phyloP scores from a whole-genome alignment of 768 basidiomycete genomes.

The Pleurotus tuber-regium region DNA sequence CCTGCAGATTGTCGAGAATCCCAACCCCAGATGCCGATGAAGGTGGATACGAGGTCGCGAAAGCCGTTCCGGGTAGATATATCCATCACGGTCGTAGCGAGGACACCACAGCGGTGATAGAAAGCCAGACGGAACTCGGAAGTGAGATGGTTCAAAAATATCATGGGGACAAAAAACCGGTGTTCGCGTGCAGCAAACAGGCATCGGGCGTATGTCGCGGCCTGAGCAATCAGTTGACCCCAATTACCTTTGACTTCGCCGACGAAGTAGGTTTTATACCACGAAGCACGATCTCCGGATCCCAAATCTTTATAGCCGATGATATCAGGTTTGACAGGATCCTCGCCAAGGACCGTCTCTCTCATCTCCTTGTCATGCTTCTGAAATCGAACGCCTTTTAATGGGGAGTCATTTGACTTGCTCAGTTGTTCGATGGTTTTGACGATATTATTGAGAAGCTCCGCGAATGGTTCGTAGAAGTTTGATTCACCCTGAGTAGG shows the following conservation, averaged over 20 bases:
- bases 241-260: constrained; percentile 4
- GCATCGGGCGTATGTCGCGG: constrained; percentile 9
- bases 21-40: constrained; percentile 4
- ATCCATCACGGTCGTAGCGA: background rate
- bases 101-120: constrained; percentile 4
- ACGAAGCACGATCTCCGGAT: background rate
- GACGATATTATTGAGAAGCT: background rate
- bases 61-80: background rate
- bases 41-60: background rate
- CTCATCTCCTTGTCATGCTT: background rate
- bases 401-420: background rate
- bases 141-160: constrained; percentile 1
- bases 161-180: constrained; percentile 2
- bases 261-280: constrained; percentile 1
- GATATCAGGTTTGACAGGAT: constrained; percentile 2
- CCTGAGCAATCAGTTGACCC: constrained; percentile 4
- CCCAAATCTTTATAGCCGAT: background rate
- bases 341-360: background rate
- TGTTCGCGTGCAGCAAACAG: constrained; percentile 8
- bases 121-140: constrained; percentile 4
- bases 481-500: background rate
- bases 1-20: constrained; percentile 3
- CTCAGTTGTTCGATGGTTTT: background rate
- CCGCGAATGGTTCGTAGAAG: constrained; percentile 3
- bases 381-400: background rate